These are phyloP conservation scores for Zhuliangozyma blackwelliae DNA, from an alignment of 1,139 yeast species.

Conservation along the genomic window DNA sequence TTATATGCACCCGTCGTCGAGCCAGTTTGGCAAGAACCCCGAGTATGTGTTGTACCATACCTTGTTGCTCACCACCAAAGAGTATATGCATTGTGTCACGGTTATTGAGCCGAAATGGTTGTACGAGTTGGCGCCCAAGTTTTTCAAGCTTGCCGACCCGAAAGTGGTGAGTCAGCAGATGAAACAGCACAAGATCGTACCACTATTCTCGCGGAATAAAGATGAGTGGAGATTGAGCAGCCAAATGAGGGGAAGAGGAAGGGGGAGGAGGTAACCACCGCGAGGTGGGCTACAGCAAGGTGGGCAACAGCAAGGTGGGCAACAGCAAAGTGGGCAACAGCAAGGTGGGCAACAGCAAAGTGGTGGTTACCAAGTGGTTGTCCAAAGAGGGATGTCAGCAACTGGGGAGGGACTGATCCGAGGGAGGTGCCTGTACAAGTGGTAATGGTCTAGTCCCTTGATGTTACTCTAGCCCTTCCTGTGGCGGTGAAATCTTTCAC, in stretches of 20 bases:
- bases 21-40: slow-evolving; percentile 67
- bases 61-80: slow-evolving; percentile 73
- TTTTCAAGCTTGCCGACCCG: slow-evolving; percentile 62
- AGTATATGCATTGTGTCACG: slow-evolving; percentile 88
- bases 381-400: too few species aligned
- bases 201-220: slow-evolving; percentile 55
- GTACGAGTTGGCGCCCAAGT: slow-evolving; percentile 79
- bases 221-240: slow-evolving; percentile 41
- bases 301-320: too few species aligned
- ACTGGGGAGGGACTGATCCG: too few species aligned
- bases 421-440: too few species aligned
- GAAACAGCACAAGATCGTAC: slow-evolving; percentile 52
- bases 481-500: too few species aligned
- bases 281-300: too few species aligned
- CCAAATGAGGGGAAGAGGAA: slow-evolving; percentile 18
- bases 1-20: slow-evolving; percentile 83
- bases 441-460: too few species aligned
- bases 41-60: slow-evolving; percentile 85
- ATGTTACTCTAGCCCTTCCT: too few species aligned
- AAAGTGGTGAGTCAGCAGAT: slow-evolving; percentile 25
- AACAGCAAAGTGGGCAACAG: too few species aligned
- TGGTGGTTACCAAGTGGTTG: too few species aligned
- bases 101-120: slow-evolving; percentile 84
- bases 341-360: too few species aligned
- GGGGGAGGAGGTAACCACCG: not conserved